Conservation (phyloP, 345 rosid genomes). For the Salix exigua region DNA sequence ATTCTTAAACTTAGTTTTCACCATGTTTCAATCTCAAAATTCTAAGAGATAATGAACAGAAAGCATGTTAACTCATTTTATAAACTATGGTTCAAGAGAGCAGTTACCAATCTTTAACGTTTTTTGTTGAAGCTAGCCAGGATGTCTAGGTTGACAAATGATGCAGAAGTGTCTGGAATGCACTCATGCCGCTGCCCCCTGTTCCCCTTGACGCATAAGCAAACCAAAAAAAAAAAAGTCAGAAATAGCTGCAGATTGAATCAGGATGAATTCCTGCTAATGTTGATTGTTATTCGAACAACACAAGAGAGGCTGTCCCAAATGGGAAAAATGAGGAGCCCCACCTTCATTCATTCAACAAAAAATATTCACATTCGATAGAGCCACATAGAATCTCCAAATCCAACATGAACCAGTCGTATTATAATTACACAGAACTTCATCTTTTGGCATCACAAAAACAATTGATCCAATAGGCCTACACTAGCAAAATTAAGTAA, state of each 20-base stretch:
- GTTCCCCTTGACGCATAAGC: neutral
- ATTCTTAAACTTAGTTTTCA: too few relatives aligned
- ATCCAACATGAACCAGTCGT: neutral
- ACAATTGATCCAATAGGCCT: slow-evolving; percentile 11
- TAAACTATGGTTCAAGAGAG: too few relatives aligned
- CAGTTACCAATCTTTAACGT: too few relatives aligned
- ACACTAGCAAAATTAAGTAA: neutral
- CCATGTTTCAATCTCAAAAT: too few relatives aligned
- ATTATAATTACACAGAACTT: neutral
- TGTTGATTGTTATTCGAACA: neutral
- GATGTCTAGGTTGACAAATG: neutral
- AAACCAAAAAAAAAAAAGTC: neutral
- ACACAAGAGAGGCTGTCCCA: neutral
- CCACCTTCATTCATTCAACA: neutral
- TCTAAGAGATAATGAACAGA: too few relatives aligned
- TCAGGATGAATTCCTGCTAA: neutral
- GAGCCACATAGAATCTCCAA: neutral
- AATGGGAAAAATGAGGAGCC: neutral
- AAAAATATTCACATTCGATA: neutral
- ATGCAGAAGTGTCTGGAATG: neutral
- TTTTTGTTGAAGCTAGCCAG: neutral
- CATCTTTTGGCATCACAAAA: neutral
- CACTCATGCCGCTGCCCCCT: neutral
- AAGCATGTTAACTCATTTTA: too few relatives aligned
- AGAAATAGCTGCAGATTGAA: neutral